Conservation (phyloP, 208 protist species). For the Leishmania amazonensis region DNA sequence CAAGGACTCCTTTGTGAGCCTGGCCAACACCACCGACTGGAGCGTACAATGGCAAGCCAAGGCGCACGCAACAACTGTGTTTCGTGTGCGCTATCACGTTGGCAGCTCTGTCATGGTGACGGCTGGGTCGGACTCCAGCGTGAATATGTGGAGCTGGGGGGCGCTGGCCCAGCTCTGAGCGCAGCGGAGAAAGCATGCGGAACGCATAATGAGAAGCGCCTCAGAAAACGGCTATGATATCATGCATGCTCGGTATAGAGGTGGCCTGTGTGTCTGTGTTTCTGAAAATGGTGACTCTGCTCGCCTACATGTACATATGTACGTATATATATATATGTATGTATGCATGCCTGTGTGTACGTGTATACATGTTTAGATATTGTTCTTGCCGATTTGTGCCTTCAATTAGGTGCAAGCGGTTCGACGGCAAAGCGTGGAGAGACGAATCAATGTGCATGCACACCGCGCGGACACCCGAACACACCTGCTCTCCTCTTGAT, state of each 20-base stretch:
- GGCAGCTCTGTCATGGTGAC: constrained; percentile 45
- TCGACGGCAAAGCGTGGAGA: not conserved
- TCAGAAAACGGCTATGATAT: not conserved
- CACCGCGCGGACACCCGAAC: not conserved
- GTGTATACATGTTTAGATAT: too few relatives aligned
- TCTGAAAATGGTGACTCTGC: not conserved
- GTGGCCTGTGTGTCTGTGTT: constrained; percentile 26
- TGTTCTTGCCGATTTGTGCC: not conserved
- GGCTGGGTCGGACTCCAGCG: constrained; percentile 38
- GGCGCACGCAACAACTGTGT: constrained; percentile 58
- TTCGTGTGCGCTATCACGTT: constrained; percentile 52
- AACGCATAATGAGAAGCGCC: not conserved
- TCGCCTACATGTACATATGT: not conserved
- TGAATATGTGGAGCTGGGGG: constrained; percentile 71
- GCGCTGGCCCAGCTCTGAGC: constrained; percentile 32
- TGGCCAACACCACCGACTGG: constrained; percentile 44
- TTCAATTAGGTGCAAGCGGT: too few relatives aligned
- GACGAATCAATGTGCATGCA: not conserved
- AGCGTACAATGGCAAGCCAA: constrained; percentile 55
- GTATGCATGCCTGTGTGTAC: too few relatives aligned
- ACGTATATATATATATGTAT: too few relatives aligned
- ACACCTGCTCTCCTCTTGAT: constrained; percentile 1
- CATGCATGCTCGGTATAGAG: not conserved
- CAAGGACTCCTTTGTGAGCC: constrained; percentile 49
- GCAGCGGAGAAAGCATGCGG: not conserved